These are phyloP conservation scores for Solanum tarapatanum DNA, from an alignment of 257 asterid species.

Conservation along the genomic window DNA sequence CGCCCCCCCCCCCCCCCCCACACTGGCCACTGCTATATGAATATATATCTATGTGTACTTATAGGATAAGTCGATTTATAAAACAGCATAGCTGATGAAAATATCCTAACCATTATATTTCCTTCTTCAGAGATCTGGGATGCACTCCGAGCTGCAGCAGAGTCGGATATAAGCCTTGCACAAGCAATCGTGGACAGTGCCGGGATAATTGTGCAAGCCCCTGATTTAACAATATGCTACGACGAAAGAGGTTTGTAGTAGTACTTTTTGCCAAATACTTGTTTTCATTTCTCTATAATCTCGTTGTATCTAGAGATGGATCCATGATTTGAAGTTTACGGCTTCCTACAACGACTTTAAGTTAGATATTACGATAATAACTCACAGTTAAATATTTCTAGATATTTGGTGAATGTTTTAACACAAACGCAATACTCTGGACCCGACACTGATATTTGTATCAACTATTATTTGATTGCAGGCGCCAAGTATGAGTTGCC, in stretches of 20 bases:
- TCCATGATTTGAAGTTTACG: background rate
- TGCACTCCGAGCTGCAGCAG: constrained; percentile 76
- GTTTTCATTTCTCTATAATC: background rate
- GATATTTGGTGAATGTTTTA: background rate
- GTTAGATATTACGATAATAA: background rate
- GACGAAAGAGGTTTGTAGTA: constrained; percentile 64
- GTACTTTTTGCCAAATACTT: background rate
- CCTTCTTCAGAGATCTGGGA: constrained; percentile 59
- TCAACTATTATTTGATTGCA: constrained; percentile 9
- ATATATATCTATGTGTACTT: background rate
- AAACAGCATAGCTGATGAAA: background rate
- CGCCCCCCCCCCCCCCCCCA: background rate
- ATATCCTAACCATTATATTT: background rate
- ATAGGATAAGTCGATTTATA: background rate
- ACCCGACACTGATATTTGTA: background rate
- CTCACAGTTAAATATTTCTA: background rate
- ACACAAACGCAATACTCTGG: background rate
- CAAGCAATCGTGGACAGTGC: constrained; percentile 59
- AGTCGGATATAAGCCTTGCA: constrained; percentile 43
- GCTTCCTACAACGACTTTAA: background rate
- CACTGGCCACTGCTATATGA: background rate
- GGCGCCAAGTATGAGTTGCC: constrained; percentile 80
- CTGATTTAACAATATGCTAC: constrained; percentile 77
- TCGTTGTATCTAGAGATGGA: background rate
- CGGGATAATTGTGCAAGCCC: constrained; percentile 58